phyloP scores from a whole-genome alignment of 495 filamentous ascomycete genomes.

The Neurospora sp. region DNA sequence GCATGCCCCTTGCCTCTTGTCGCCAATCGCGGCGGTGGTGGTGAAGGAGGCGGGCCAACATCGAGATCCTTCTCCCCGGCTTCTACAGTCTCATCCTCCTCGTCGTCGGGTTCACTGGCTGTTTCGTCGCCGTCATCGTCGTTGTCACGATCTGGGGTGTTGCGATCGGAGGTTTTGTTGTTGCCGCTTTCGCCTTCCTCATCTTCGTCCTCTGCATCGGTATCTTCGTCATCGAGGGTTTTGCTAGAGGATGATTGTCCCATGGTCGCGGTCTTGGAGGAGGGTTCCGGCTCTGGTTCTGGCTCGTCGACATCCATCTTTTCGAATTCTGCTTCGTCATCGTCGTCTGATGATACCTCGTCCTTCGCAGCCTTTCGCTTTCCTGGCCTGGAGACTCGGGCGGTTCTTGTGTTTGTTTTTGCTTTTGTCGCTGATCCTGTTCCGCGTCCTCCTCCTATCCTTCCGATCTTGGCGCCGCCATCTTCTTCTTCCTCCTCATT shows the following conservation, averaged over 20 bases:
- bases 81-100: slow-evolving; percentile 17
- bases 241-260: not conserved
- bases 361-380: slow-evolving; percentile 42
- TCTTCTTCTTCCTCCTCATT: not conserved
- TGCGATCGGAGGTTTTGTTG: slow-evolving; percentile 7
- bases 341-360: slow-evolving; percentile 24
- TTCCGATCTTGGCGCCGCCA: not conserved
- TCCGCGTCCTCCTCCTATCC: slow-evolving; percentile 1
- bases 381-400: slow-evolving; percentile 24
- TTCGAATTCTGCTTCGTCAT: slow-evolving; percentile 42
- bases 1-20: slow-evolving; percentile 6
- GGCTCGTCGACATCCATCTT: slow-evolving; percentile 48
- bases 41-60: slow-evolving; percentile 12
- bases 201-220: slow-evolving; percentile 5
- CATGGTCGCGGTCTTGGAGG: not conserved
- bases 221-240: not conserved
- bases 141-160: slow-evolving; percentile 28
- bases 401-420: slow-evolving; percentile 7
- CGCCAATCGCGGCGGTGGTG: slow-evolving; percentile 1
- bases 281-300: slow-evolving; percentile 6
- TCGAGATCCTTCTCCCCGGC: not conserved
- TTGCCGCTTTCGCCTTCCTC: slow-evolving; percentile 16
- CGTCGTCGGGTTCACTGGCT: slow-evolving; percentile 36
- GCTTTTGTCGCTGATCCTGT: not conserved
- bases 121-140: slow-evolving; percentile 29